phyloP scores from a whole-genome alignment of 148 eudicot genomes.

The Rhododendron simsii region DNA sequence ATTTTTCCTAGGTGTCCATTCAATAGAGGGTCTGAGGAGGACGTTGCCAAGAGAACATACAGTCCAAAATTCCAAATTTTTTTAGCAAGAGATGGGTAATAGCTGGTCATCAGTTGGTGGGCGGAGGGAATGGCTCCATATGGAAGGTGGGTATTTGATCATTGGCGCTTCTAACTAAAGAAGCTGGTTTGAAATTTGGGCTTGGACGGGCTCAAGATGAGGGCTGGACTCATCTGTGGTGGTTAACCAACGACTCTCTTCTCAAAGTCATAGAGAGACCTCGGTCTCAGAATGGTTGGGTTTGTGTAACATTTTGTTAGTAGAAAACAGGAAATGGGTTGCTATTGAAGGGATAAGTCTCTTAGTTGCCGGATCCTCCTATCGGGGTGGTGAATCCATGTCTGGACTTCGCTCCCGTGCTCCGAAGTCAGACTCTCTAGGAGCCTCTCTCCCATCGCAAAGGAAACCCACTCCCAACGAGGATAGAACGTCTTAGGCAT shows the following conservation, averaged over 20 bases:
- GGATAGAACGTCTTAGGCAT: too few relatives aligned
- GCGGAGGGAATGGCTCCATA: not conserved
- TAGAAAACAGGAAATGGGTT: not conserved
- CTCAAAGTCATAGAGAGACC: not conserved
- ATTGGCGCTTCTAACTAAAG: not conserved
- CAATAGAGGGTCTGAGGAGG: not conserved
- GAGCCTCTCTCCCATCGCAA: too few relatives aligned
- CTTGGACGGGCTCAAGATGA: not conserved
- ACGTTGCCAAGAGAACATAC: not conserved
- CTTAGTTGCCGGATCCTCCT: too few relatives aligned
- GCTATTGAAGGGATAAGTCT: not conserved
- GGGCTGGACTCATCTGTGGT: not conserved
- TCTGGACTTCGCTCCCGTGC: too few relatives aligned
- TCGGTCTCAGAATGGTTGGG: not conserved
- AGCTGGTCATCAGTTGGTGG: not conserved
- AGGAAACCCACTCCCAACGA: too few relatives aligned
- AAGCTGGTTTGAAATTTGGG: not conserved
- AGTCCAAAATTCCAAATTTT: too few relatives aligned
- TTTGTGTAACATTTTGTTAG: not conserved
- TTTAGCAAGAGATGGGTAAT: not conserved
- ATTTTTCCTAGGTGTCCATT: not conserved
- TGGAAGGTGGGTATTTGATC: not conserved
- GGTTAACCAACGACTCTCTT: not conserved
- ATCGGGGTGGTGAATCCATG: too few relatives aligned
- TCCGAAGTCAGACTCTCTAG: too few relatives aligned